phyloP scores from a whole-genome alignment of 2,329 filamentous ascomycete species.

The Aspergillus eucalypticola region DNA sequence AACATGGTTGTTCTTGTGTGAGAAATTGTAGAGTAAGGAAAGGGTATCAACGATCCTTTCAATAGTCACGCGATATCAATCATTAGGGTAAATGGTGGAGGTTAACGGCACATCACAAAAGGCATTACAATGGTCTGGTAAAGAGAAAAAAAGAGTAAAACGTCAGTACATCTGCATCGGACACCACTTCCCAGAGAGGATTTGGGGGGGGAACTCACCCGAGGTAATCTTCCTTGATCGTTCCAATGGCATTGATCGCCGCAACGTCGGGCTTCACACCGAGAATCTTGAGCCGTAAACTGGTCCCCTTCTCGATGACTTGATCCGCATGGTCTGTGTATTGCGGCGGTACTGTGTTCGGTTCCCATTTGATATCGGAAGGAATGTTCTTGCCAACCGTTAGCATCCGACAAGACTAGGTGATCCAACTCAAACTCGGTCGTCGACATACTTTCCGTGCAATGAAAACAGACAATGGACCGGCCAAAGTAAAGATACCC shows the following conservation, averaged over 20 bases:
- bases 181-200: not conserved
- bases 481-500: slow-evolving; percentile 67
- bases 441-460: slow-evolving; percentile 67
- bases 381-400: slow-evolving; percentile 62
- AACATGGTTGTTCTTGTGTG: slow-evolving; percentile 1
- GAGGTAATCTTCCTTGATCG: slow-evolving; percentile 75
- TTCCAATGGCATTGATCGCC: slow-evolving; percentile 95
- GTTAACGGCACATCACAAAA: slow-evolving; percentile 23
- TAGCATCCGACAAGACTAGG: slow-evolving; percentile 11
- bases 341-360: slow-evolving; percentile 92
- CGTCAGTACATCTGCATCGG: slow-evolving; percentile 14
- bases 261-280: slow-evolving; percentile 91
- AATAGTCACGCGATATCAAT: slow-evolving; percentile 17
- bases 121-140: slow-evolving; percentile 33
- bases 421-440: slow-evolving; percentile 6
- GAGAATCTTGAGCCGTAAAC: slow-evolving; percentile 90
- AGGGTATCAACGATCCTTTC: slow-evolving; percentile 2
- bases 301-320: slow-evolving; percentile 89
- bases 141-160: not conserved
- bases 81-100: slow-evolving; percentile 10
- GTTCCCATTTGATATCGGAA: slow-evolving; percentile 87
- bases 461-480: slow-evolving; percentile 52
- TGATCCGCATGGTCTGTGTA: slow-evolving; percentile 95
- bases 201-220: slow-evolving; percentile 44
- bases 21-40: slow-evolving; percentile 1